Evolutionary conservation across 352 stramenopile genomes (phyloP).

Genomic region (Thraustochytrium striatum): DNA sequence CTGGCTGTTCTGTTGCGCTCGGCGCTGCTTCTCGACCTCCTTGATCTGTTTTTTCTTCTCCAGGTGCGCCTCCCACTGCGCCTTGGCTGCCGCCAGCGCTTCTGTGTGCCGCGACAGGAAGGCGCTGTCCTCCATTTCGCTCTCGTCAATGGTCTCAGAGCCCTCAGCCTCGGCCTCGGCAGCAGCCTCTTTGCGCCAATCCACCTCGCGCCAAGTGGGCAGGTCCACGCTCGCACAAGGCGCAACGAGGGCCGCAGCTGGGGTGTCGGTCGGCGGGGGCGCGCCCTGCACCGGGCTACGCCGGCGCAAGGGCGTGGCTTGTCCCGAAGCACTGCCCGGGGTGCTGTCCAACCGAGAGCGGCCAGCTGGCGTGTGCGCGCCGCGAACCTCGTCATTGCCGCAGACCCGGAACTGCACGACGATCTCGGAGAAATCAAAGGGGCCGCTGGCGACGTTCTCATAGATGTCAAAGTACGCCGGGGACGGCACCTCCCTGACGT

Average conservation of each 20-base stretch:
- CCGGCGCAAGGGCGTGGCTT: neutral
- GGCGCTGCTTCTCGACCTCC: conserved; percentile 10
- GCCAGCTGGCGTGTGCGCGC: neutral
- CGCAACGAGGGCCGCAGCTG: neutral
- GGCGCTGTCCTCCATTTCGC: no score
- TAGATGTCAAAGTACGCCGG: no score
- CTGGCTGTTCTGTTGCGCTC: neutral
- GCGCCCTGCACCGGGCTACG: no score
- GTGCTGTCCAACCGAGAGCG: neutral
- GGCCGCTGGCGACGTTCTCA: neutral
- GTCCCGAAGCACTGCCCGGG: neutral
- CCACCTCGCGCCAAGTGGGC: conserved; percentile 28
- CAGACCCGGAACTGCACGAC: conserved; percentile 39
- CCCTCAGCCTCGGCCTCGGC: no score
- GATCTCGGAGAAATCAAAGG: conserved; percentile 39
- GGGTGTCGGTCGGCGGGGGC: neutral
- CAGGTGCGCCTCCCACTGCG: conserved; percentile 32
- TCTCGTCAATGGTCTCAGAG: no score
- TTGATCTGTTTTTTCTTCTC: conserved; percentile 35
- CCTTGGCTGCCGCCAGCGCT: conserved; percentile 3
- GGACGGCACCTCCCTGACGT: no score
- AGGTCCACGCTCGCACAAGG: conserved; percentile 9
- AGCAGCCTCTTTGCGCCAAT: conserved; percentile 10
- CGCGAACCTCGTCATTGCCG: neutral
- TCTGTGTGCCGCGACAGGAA: neutral